phyloP scores from a whole-genome alignment of 139 green algal genomes.

The Tetratostichococcus sp. region DNA sequence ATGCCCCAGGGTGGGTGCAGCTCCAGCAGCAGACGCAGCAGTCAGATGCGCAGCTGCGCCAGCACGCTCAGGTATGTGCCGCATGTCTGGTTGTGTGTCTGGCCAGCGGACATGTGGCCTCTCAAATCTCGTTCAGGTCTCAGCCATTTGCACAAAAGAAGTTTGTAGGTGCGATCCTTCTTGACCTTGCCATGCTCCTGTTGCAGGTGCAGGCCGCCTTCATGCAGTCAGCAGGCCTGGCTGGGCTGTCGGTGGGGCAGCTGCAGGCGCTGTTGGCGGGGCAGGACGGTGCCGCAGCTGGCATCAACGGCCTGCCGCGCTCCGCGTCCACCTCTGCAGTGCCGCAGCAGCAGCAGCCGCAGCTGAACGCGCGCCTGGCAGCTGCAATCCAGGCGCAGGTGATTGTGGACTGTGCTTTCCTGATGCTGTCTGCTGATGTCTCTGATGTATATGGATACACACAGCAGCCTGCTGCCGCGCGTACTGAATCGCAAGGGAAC shows the following conservation, averaged over 20 bases:
- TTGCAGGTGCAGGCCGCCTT: conserved; percentile 8
- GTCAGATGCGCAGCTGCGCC: not conserved
- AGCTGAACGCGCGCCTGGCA: not conserved
- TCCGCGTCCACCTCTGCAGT: not conserved
- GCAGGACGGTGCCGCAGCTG: not conserved
- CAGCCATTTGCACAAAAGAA: too few relatives aligned
- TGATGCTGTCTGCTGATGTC: too few relatives aligned
- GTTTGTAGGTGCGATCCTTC: too few relatives aligned
- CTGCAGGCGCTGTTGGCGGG: not conserved
- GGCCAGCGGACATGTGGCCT: too few relatives aligned
- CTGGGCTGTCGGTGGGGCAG: not conserved
- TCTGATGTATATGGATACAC: too few relatives aligned
- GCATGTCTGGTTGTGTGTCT: too few relatives aligned
- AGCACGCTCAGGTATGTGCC: conserved; percentile 4
- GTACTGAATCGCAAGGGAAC: too few relatives aligned
- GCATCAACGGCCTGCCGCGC: not conserved
- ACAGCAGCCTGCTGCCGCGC: too few relatives aligned
- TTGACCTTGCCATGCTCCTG: too few relatives aligned
- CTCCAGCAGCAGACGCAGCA: conserved; percentile 15
- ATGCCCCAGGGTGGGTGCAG: conserved; percentile 9
- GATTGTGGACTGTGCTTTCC: too few relatives aligned
- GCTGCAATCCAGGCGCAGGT: conserved; percentile 1
- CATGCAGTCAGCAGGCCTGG: not conserved
- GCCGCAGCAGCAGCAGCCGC: not conserved
- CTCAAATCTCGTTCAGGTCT: too few relatives aligned